Evolutionary conservation across 768 basidiomycete genomes (phyloP), one percentile per base, ranked within the genome.

Genomic region (Boletus barrowsii): DNA sequence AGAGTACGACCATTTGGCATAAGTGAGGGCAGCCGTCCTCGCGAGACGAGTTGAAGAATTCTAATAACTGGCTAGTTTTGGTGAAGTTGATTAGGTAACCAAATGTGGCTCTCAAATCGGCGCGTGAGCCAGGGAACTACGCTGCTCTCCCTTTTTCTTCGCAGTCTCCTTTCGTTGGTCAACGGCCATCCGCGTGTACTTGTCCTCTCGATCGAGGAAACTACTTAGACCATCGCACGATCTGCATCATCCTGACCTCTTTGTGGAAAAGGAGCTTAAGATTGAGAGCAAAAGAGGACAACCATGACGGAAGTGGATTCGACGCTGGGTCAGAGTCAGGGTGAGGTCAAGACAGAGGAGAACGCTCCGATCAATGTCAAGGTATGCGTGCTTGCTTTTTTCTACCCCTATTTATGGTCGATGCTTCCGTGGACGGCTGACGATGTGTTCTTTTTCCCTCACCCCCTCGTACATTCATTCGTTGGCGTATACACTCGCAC

Each of bases 351-450:
- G 69, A 32, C 69, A 22, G 85, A 84, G 58, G 69, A 77, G 10
- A 82, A 83, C 60, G 73, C 79, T 14, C 80, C 88, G 33, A 90
- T 91, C 67, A 90, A 89, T 65, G 83, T 91, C 71, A 90, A 88
- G 81, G 89, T 88, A 56, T 46, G 79, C 42, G 20, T 24, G 17
- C 5, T 30, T 17, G 1, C 37, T 39, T 18, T 18, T 8, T 39
- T 14, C 17, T 18, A 18, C 14, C 35, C 35, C 11, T 18, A 18
- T 18, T 13, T 35, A 13, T 35, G 33, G 33, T 35, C 33, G 33
- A 14, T 35, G 33, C 5, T 26, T 6, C 22, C 5, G 3, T 44
- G 22, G 10, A 40, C 13, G 39, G 29, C 32, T 20, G 39, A 14
- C 29, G 9, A 14, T 40, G 20, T 26, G 8, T 3, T 39, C 37